These are phyloP conservation scores for Annona squamosa DNA, from an alignment of 164 flowering plant species.

Conservation along the genomic window DNA sequence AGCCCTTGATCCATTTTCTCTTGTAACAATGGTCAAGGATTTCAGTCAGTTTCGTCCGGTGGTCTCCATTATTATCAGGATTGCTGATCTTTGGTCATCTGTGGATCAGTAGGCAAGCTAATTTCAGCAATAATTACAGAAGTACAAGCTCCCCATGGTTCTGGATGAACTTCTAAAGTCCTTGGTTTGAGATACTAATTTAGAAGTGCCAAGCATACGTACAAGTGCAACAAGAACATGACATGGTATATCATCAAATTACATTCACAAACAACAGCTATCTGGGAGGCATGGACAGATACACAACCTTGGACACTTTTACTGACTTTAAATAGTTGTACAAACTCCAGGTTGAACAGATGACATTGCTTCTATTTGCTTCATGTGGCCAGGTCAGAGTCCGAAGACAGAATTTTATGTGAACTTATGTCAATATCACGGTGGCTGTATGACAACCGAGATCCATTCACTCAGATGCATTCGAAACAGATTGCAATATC, in stretches of 20 bases:
- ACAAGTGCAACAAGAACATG: neutral
- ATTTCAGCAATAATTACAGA: too few species aligned
- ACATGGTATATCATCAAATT: neutral
- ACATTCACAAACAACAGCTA: neutral
- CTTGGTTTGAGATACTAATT: too few species aligned
- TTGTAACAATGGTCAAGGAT: too few species aligned
- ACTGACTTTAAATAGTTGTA: too few species aligned
- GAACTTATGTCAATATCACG: neutral
- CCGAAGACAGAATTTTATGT: neutral
- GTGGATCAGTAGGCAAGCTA: too few species aligned
- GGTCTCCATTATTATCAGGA: too few species aligned
- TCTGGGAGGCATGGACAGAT: neutral
- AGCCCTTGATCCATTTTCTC: too few species aligned
- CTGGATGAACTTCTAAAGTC: too few species aligned
- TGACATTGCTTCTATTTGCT: neutral
- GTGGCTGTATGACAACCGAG: neutral
- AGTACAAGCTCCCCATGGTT: too few species aligned
- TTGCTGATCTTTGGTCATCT: too few species aligned
- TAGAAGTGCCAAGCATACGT: too few species aligned
- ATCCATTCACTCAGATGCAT: neutral
- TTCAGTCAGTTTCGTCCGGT: too few species aligned
- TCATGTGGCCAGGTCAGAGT: neutral
- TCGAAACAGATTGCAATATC: neutral
- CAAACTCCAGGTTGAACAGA: neutral
- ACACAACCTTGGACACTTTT: neutral